Base-by-base conservation (phyloP, 129 eudicot genomes). In the Flaveria bidentis region DNA sequence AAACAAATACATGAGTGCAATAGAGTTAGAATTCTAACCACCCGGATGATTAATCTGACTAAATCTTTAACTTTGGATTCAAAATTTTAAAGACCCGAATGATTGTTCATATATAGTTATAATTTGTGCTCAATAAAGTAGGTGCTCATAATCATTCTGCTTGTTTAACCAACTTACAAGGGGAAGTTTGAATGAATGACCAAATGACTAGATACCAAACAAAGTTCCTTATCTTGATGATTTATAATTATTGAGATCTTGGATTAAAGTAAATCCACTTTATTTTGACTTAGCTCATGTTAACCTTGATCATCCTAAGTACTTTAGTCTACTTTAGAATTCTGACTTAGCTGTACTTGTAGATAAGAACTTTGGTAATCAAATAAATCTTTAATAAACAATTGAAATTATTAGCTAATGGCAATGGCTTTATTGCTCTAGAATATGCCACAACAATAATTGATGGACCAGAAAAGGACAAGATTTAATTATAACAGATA, bases 281-380 rank as follows among this genome's bases (percentile, higher is more conserved):
- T 80, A 52, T 73, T 73, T 20, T 23, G 67, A 36, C 41, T 36
- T 36, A 36, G 45, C 69, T 74, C 18, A 73, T 74, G 75, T 42
- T 67, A 80, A 67, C 52, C 71, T 53, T 80, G 65, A 71, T 78
- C 60, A 73, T 80, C 70, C 71, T 60, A 55, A 74, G 70, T 74
- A 80, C 76, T 80, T 80, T 80, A 64, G 52, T 73, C 52, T 41
- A 65, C 79, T 80, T 73, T 80, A 80, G 60, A 73, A 67, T 61
- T 73, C 33, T 55, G 69, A 15, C 79, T 80, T 80, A 80, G 79
- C 84, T 80, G 84, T 80, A 79, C 74, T 64, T 72, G 52, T 72
- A 72, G 70, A 73, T 73, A 80, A 73, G 11, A 52, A 73, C 70
- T 36, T 65, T 72, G 78, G 83, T 80, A 80, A 65, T 52, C 75